These are phyloP conservation scores for Ophiostoma sp. DNA, from an alignment of 2,329 filamentous ascomycete genomes.

Conservation along the genomic window DNA sequence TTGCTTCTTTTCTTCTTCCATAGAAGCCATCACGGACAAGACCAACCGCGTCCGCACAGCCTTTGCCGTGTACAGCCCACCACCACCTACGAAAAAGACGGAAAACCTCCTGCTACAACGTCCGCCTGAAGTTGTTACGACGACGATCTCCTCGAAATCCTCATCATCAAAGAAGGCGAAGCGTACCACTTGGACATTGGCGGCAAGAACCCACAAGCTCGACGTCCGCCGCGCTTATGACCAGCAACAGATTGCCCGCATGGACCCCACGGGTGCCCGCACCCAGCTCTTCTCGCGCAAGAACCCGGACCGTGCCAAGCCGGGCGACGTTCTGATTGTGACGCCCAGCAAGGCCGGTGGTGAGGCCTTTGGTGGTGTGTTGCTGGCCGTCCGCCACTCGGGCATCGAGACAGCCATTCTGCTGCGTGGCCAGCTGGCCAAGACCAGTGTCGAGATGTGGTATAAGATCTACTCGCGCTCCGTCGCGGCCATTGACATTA, in stretches of 20 bases:
- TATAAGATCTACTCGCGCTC: constrained; percentile 92
- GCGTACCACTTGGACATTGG: background rate
- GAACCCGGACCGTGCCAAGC: constrained; percentile 76
- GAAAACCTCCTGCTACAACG: constrained; percentile 15
- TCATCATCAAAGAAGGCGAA: constrained; percentile 18
- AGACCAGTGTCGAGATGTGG: constrained; percentile 94
- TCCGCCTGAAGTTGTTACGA: background rate
- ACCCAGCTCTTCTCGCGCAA: constrained; percentile 75
- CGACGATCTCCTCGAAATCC: background rate
- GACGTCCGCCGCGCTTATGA: constrained; percentile 69
- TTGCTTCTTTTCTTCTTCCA: background rate
- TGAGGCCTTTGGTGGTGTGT: constrained; percentile 88
- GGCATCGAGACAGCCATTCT: constrained; percentile 87
- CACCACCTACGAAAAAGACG: constrained; percentile 18
- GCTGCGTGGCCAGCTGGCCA: constrained; percentile 80
- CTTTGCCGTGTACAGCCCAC: constrained; percentile 50
- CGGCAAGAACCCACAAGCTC: constrained; percentile 27
- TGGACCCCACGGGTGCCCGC: constrained; percentile 84
- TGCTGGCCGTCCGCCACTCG: constrained; percentile 81
- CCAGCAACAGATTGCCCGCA: constrained; percentile 65
- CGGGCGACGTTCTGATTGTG: constrained; percentile 89
- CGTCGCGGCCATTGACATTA: constrained; percentile 87
- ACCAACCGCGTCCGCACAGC: constrained; percentile 39
- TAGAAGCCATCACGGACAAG: constrained; percentile 28
- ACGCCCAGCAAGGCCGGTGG: constrained; percentile 74